Evolutionary conservation across 352 stramenopile species (phyloP).

Genomic region (Pythium dissotocum): DNA sequence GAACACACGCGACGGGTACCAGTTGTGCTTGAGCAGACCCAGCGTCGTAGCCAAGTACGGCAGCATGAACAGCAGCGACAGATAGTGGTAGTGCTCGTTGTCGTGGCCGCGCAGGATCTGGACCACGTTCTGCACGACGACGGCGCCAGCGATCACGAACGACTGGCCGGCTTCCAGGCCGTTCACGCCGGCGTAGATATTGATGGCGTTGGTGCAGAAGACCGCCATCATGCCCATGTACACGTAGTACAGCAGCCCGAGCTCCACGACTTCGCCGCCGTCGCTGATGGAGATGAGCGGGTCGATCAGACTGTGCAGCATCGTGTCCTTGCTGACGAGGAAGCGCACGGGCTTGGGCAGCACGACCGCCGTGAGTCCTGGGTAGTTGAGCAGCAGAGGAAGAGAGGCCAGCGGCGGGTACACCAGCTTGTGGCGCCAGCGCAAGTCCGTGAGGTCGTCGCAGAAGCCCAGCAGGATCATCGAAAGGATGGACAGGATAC

Average conservation of each 20-base stretch:
- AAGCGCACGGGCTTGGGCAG: constrained; percentile 88
- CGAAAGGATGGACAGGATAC: constrained; percentile 83
- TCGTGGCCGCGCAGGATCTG: constrained; percentile 90
- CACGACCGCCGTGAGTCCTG: constrained; percentile 94
- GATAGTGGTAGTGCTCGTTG: constrained; percentile 91
- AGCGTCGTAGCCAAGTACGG: constrained; percentile 94
- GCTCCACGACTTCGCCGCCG: constrained; percentile 88
- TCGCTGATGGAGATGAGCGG: constrained; percentile 70
- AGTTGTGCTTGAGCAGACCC: constrained; percentile 96
- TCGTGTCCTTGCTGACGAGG: constrained; percentile 64
- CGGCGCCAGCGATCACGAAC: constrained; percentile 91
- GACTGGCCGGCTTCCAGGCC: constrained; percentile 97
- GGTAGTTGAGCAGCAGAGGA: constrained; percentile 96
- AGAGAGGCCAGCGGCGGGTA: constrained; percentile 96
- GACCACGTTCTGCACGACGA: constrained; percentile 95
- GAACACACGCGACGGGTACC: constrained; percentile 97
- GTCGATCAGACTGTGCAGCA: constrained; percentile 58
- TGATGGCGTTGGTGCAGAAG: constrained; percentile 99
- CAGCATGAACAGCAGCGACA: constrained; percentile 97
- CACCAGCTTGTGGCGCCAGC: constrained; percentile 96
- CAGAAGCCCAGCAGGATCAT: constrained; percentile 93
- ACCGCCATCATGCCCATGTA: constrained; percentile 99
- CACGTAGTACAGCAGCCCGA: constrained; percentile 95
- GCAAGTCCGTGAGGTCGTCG: constrained; percentile 97
- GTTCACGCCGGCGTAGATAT: constrained; percentile 99